Conservation (phyloP, 2,329 filamentous ascomycete species). For the Davidsoniella neocaledoniae region DNA sequence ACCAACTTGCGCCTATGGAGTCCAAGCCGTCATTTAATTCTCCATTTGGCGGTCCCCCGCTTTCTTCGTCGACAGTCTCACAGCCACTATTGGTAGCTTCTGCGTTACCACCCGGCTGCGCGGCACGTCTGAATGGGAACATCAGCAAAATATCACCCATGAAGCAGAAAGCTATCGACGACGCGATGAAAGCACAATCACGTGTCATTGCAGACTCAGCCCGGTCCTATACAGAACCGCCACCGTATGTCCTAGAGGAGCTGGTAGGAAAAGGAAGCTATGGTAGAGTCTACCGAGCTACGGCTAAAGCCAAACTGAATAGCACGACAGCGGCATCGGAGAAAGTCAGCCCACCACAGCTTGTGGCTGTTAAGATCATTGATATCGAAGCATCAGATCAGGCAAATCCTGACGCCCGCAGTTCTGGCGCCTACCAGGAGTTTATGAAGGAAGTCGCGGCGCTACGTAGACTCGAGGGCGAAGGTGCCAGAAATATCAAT, state of each 20-base stretch:
- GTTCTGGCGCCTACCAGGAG: conserved; percentile 51
- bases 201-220: conserved; percentile 44
- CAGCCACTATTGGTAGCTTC: not conserved
- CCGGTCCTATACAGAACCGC: conserved; percentile 41
- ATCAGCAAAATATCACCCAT: conserved; percentile 22
- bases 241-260: conserved; percentile 51
- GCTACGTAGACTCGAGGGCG: conserved; percentile 56
- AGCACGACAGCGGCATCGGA: conserved; percentile 12
- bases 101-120: not conserved
- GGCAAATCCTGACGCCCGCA: conserved; percentile 36
- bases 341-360: conserved; percentile 23
- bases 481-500: conserved; percentile 64
- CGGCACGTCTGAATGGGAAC: not conserved
- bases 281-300: conserved; percentile 56
- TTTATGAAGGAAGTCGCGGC: conserved; percentile 53
- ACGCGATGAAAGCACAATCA: conserved; percentile 54
- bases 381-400: conserved; percentile 66
- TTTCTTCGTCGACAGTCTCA: too few species aligned
- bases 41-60: too few species aligned
- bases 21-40: too few species aligned
- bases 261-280: conserved; percentile 62
- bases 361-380: conserved; percentile 69
- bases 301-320: conserved; percentile 7
- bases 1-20: too few species aligned
- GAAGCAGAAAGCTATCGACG: conserved; percentile 45